These are phyloP conservation scores for Colletotrichum gloeosporioides DNA, from an alignment of 2,329 filamentous ascomycete species.

Conservation along the genomic window DNA sequence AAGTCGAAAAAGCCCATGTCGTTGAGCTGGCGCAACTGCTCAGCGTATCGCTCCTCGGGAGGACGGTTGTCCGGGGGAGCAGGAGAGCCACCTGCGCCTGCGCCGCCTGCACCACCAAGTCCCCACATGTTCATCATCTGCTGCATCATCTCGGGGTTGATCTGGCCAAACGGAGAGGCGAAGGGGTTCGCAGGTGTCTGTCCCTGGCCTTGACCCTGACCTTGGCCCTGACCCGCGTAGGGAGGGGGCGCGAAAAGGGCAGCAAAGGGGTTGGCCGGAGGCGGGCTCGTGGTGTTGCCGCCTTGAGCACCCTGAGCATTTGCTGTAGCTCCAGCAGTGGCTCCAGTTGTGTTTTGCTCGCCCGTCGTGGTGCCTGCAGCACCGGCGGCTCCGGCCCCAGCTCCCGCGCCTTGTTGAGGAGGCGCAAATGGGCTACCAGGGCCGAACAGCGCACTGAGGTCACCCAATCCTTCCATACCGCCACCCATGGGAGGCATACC, in stretches of 20 bases:
- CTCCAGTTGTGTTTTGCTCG: slow-evolving; percentile 14
- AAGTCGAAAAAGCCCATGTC: slow-evolving; percentile 99
- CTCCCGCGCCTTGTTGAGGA: slow-evolving; percentile 23
- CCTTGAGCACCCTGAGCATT: slow-evolving; percentile 26
- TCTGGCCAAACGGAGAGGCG: slow-evolving; percentile 45
- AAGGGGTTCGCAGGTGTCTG: slow-evolving; percentile 42
- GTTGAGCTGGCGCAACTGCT: slow-evolving; percentile 90
- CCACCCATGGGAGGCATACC: slow-evolving; percentile 11
- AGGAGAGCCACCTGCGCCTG: slow-evolving; percentile 39
- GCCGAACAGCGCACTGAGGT: slow-evolving; percentile 34
- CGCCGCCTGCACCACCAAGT: slow-evolving; percentile 37
- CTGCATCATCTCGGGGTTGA: slow-evolving; percentile 60
- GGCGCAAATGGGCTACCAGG: slow-evolving; percentile 23
- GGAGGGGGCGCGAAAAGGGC: slow-evolving; percentile 58
- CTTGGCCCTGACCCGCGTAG: slow-evolving; percentile 36
- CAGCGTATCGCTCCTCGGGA: slow-evolving; percentile 91
- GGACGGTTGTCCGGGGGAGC: slow-evolving; percentile 81
- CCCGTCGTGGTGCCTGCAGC: slow-evolving; percentile 19
- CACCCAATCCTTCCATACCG: slow-evolving; percentile 18
- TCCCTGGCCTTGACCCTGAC: slow-evolving; percentile 29
- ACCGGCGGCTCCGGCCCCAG: background rate
- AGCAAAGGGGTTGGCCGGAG: slow-evolving; percentile 70
- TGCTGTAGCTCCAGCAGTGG: slow-evolving; percentile 22
- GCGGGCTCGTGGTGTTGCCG: slow-evolving; percentile 34
- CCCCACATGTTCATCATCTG: slow-evolving; percentile 59